Percentiles rank a stretch among this genome's conserved stretches.
These are phyloP conservation scores for Tulasnella sp. DNA, from an alignment of 768 basidiomycete genomes.

Conservation along the genomic window DNA sequence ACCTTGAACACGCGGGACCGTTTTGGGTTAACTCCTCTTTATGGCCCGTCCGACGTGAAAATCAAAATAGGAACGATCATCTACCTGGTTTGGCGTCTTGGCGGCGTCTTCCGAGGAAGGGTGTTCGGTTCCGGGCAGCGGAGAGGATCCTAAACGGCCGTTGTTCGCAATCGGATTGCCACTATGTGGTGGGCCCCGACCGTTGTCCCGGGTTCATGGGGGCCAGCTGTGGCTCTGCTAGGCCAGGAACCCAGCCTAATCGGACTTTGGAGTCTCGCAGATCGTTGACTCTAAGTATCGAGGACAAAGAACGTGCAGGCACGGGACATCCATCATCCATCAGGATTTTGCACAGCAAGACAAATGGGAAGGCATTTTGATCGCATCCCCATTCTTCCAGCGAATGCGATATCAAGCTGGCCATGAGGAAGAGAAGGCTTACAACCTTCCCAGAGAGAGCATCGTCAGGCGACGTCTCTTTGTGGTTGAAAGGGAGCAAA, in stretches of 20 bases:
- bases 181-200: neutral
- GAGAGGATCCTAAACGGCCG: neutral
- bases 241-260: neutral
- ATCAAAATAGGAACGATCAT: neutral
- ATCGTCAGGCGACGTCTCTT: neutral
- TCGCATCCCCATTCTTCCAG: too few relatives aligned
- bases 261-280: neutral
- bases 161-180: neutral
- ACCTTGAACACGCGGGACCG: neutral
- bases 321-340: too few relatives aligned
- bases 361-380: too few relatives aligned
- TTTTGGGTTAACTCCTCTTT: slow-evolving; percentile 1
- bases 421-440: too few relatives aligned
- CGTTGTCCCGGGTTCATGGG: neutral
- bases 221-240: neutral
- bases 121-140: neutral
- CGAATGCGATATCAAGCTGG: too few relatives aligned
- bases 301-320: neutral
- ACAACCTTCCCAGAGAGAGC: too few relatives aligned
- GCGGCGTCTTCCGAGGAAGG: neutral
- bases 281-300: neutral
- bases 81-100: neutral
- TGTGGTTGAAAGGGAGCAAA: neutral
- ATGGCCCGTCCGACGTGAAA: neutral
- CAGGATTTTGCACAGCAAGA: too few relatives aligned